phyloP scores from a whole-genome alignment of 495 filamentous ascomycete genomes.

The Apiosordaria backusii region DNA sequence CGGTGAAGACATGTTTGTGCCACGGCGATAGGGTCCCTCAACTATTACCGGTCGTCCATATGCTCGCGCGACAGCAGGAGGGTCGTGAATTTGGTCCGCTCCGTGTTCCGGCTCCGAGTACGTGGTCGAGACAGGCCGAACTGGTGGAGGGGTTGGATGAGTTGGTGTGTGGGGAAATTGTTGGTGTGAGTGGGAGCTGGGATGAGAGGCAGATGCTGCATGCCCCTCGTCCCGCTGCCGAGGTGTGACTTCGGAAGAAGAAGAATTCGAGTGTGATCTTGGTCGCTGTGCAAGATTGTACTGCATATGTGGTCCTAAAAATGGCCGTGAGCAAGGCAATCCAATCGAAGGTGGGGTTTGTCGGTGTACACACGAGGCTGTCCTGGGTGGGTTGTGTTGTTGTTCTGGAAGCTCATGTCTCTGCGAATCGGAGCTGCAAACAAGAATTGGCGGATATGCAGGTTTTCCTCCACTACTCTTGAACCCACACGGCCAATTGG shows the following conservation, averaged over 20 bases:
- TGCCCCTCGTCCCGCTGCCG: slow-evolving; percentile 12
- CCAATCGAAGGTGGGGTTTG: background rate
- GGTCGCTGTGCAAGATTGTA: slow-evolving; percentile 2
- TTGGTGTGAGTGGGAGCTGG: background rate
- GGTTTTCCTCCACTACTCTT: slow-evolving; percentile 1
- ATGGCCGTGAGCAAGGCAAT: slow-evolving; percentile 3
- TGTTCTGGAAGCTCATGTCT: slow-evolving; percentile 23
- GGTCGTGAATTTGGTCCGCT: slow-evolving; percentile 30
- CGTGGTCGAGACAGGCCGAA: slow-evolving; percentile 7
- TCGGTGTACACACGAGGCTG: slow-evolving; percentile 21
- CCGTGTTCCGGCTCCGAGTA: slow-evolving; percentile 37
- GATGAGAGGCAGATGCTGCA: slow-evolving; percentile 20
- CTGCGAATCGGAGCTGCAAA: slow-evolving; percentile 2
- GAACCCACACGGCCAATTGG: slow-evolving; percentile 8
- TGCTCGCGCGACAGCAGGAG: slow-evolving; percentile 28
- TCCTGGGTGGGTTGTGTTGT: slow-evolving; percentile 24
- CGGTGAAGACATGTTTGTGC: slow-evolving; percentile 19
- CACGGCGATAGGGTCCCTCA: slow-evolving; percentile 25
- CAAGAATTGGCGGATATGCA: background rate
- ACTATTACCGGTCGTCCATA: slow-evolving; percentile 33
- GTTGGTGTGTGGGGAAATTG: slow-evolving; percentile 34
- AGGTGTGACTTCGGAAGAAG: slow-evolving; percentile 18
- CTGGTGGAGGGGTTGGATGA: slow-evolving; percentile 22
- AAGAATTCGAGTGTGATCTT: background rate
- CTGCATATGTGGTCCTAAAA: slow-evolving; percentile 16